Evolutionary conservation across 2,329 filamentous ascomycete species (phyloP).

Genomic region (Aspergillus japonicus): DNA sequence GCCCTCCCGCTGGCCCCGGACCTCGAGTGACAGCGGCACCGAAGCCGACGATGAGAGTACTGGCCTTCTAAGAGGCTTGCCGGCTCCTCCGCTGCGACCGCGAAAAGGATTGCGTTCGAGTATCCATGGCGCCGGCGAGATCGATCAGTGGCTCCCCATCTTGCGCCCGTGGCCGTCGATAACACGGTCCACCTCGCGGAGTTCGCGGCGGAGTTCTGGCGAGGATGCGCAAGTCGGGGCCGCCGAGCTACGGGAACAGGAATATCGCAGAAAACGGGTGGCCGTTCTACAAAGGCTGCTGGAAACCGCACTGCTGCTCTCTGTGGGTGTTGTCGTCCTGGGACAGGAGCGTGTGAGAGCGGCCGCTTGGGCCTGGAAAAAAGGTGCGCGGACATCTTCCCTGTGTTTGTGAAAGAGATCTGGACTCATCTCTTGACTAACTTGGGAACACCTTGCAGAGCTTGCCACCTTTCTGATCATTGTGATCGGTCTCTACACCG

Average conservation of each 20-base stretch:
- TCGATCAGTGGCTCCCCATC: slow-evolving; percentile 31
- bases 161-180: slow-evolving; percentile 35
- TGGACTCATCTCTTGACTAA: slow-evolving; percentile 14
- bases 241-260: slow-evolving; percentile 23
- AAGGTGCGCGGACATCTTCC: slow-evolving; percentile 31
- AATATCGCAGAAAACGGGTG: slow-evolving; percentile 35
- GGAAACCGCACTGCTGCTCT: slow-evolving; percentile 56
- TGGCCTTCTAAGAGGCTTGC: slow-evolving; percentile 73
- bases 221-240: slow-evolving; percentile 29
- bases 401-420: background rate
- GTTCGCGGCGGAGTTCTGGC: slow-evolving; percentile 33
- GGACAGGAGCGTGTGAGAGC: slow-evolving; percentile 31
- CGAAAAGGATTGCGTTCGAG: slow-evolving; percentile 72
- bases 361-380: slow-evolving; percentile 38
- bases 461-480: slow-evolving; percentile 33
- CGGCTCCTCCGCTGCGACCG: slow-evolving; percentile 69
- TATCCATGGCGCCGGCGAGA: slow-evolving; percentile 23
- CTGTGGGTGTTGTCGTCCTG: slow-evolving; percentile 49
- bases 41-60: slow-evolving; percentile 91
- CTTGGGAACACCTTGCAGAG: slow-evolving; percentile 25
- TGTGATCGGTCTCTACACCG: slow-evolving; percentile 33
- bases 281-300: slow-evolving; percentile 50
- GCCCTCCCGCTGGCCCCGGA: slow-evolving; percentile 49
- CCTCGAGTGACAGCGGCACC: slow-evolving; percentile 83
- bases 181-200: slow-evolving; percentile 27